Evolutionary conservation across 1,284 basidiomycete species (phyloP).

Genomic region (Anthracocystis setariae): DNA sequence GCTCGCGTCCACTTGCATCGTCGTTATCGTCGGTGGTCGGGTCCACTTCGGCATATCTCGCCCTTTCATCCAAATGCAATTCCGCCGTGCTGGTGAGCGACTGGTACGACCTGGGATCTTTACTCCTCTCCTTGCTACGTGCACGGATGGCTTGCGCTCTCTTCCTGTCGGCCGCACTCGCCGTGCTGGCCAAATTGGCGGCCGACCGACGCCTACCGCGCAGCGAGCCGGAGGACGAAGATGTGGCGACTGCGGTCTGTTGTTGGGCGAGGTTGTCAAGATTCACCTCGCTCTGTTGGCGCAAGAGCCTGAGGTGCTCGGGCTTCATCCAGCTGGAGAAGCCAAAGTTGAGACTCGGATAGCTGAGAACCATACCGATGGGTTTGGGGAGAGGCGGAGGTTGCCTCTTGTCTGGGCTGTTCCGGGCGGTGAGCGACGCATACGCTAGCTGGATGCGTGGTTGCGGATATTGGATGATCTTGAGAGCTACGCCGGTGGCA

Average conservation of each 20-base stretch:
- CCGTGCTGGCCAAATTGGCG: conserved; percentile 23
- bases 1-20: too few species aligned
- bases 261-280: conserved; percentile 49
- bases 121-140: conserved; percentile 29
- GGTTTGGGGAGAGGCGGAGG: conserved; percentile 72
- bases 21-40: conserved; percentile 43
- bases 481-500: conserved; percentile 53
- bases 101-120: conserved; percentile 43
- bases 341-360: conserved; percentile 85
- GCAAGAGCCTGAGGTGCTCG: conserved; percentile 81
- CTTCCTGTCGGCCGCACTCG: conserved; percentile 23
- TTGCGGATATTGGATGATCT: conserved; percentile 61
- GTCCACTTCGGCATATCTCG: conserved; percentile 58
- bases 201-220: conserved; percentile 27
- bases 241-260: conserved; percentile 7
- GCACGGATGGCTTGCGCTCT: conserved; percentile 31
- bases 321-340: conserved; percentile 93
- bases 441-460: conserved; percentile 57
- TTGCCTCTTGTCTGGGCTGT: conserved; percentile 5
- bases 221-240: conserved; percentile 22
- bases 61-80: conserved; percentile 59
- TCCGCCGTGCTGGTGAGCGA: conserved; percentile 57
- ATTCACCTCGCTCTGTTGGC: conserved; percentile 70
- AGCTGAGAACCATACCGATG: conserved; percentile 81
- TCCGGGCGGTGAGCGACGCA: conserved; percentile 16